Evolutionary conservation across 139 green algal species (phyloP), one percentile per base, ranked within the genome.

Genomic region (Auxenochlorella pyrenoidosa): DNA sequence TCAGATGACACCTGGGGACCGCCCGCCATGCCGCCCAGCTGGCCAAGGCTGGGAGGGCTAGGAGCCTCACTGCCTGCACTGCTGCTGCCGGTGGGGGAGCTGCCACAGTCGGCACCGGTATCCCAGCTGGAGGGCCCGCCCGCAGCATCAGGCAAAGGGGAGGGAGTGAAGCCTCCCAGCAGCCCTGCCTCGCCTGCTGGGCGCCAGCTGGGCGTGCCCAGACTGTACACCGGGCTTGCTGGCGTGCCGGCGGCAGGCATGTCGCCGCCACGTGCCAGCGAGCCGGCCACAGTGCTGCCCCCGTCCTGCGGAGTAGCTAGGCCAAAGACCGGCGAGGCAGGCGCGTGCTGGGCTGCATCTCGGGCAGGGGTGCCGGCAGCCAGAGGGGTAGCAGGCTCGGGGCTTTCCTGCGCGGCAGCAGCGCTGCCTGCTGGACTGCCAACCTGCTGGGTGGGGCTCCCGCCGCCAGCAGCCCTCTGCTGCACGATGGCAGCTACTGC

Each of bases 111-210:
- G 30, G 32, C 26, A 16, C 6, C 75, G 26, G 36, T 24, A 6
- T 10, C 44, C 5, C 0, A 12, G 73, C 40, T 34, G 19, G 8
- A 21, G 51, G 54, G 18, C 12, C 18, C 6, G 54, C 51, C 60
- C 13, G 5, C 18, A 2, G 0, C n/a, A 8, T 30, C 54, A 2
- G 47, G 5, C 22, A n/a, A 5, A 21, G 54, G 24, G 10, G 34
- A 54, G 41, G 80, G 80, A 12, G 80, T 85, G 80, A 85, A 85
- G n/a, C 51, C 77, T 3, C 34, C 79, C 24, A 84, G 38, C 40
- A 85, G 40, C 5, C 80, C 41, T 22, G 41, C 30, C 6, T 15
- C 40, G 1, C 75, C 60, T 8, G 63, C 80, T 21, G 80, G 63
- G 40, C 38, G 63, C 28, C 80, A 32, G 75, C 47, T 60, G n/a